Evolutionary conservation across 495 filamentous ascomycete species (phyloP).

Genomic region (Daldinia vernicosa): DNA sequence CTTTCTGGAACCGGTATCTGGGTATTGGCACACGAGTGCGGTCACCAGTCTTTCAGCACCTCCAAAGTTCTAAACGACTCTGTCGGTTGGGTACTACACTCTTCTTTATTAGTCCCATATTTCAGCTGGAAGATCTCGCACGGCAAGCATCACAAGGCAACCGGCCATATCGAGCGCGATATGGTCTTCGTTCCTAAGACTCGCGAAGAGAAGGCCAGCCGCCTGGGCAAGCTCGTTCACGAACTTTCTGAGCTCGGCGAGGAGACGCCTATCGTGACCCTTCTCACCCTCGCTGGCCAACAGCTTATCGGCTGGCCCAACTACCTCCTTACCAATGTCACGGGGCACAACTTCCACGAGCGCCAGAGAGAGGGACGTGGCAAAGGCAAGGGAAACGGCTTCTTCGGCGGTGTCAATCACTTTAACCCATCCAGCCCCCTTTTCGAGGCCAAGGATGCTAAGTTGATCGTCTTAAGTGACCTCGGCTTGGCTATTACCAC

Average conservation of each 20-base stretch:
- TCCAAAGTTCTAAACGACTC: constrained; percentile 83
- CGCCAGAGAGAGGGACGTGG: constrained; percentile 86
- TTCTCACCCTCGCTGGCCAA: constrained; percentile 75
- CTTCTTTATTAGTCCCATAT: constrained; percentile 82
- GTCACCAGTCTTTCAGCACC: constrained; percentile 85
- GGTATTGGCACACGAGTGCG: constrained; percentile 89
- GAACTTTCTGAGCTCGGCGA: constrained; percentile 88
- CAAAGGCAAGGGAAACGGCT: constrained; percentile 88
- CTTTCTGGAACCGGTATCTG: constrained; percentile 82
- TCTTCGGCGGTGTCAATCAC: constrained; percentile 86
- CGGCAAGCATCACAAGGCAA: constrained; percentile 95
- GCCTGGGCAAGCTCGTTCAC: constrained; percentile 73
- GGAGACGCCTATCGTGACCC: constrained; percentile 89
- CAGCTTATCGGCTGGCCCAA: constrained; percentile 90
- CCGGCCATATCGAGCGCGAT: constrained; percentile 92
- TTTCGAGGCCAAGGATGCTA: constrained; percentile 88
- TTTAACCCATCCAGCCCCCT: constrained; percentile 87
- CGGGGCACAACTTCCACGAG: constrained; percentile 93
- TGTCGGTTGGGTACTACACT: constrained; percentile 87
- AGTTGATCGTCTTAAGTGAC: constrained; percentile 85
- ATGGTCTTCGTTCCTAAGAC: constrained; percentile 97
- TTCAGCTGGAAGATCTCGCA: constrained; percentile 95
- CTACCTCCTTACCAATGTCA: constrained; percentile 88
- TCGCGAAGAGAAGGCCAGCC: constrained; percentile 75
- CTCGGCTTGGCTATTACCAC: constrained; percentile 72